A percentile compares a stretch with the other conserved stretches of the same genome.
These are phyloP conservation scores for Xylaria sp. DNA, from an alignment of 2,329 filamentous ascomycete species.

Conservation along the genomic window DNA sequence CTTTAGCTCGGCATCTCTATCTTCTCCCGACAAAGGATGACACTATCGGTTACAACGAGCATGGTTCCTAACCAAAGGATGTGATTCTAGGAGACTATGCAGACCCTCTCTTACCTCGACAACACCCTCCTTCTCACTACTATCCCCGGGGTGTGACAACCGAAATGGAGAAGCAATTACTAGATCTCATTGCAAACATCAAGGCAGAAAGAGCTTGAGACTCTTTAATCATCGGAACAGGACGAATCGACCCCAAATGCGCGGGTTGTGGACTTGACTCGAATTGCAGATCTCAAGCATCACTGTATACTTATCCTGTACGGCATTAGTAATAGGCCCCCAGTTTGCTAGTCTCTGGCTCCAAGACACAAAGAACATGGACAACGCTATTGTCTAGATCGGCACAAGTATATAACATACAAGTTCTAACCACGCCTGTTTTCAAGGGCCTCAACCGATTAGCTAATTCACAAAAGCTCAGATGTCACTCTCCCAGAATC, in stretches of 20 bases:
- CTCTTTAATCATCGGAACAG: not conserved
- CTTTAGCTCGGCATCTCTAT: not conserved
- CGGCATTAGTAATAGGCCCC: not conserved
- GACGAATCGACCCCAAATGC: not conserved
- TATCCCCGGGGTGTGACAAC: conserved; percentile 54
- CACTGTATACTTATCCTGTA: not conserved
- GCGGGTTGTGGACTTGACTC: not conserved
- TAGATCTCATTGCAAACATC: conserved; percentile 48
- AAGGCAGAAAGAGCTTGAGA: conserved; percentile 32
- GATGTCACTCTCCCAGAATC: not conserved
- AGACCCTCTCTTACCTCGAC: conserved; percentile 58
- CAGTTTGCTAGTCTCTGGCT: not conserved
- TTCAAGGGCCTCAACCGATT: not conserved
- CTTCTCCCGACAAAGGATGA: not conserved
- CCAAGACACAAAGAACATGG: not conserved
- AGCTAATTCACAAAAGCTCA: not conserved
- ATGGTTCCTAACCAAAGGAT: conserved; percentile 21
- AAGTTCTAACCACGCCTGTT: not conserved
- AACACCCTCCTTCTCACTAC: conserved; percentile 47
- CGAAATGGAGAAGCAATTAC: conserved; percentile 55
- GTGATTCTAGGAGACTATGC: conserved; percentile 54
- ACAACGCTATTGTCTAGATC: not conserved
- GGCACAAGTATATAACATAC: not conserved
- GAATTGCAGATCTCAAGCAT: not conserved
- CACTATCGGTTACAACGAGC: not conserved